These are phyloP conservation scores for Aspergillus udagawae DNA, from an alignment of 2,329 filamentous ascomycete genomes.

Conservation along the genomic window DNA sequence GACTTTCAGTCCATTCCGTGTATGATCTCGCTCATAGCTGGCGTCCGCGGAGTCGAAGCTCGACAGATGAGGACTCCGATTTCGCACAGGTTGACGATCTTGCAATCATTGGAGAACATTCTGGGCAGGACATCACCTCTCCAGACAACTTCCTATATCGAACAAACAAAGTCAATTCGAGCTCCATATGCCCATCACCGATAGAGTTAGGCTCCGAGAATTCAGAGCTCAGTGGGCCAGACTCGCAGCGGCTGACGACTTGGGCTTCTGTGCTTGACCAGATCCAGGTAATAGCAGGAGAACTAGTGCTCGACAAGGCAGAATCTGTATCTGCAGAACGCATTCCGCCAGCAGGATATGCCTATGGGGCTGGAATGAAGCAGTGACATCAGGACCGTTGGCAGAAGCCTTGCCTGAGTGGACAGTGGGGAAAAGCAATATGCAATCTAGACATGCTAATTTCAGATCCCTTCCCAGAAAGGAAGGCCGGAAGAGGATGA, in stretches of 20 bases:
- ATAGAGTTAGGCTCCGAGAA: too few relatives aligned
- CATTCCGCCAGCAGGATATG: neutral
- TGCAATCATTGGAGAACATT: neutral
- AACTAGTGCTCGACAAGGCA: neutral
- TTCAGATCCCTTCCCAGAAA: slow-evolving; percentile 8
- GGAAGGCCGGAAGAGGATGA: slow-evolving; percentile 19
- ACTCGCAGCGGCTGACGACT: neutral
- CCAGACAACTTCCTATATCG: neutral
- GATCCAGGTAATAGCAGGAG: neutral
- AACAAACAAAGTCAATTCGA: neutral
- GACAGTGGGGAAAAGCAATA: neutral
- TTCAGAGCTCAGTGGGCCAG: neutral
- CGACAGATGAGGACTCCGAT: neutral
- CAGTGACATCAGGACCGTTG: neutral
- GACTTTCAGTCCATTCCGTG: neutral
- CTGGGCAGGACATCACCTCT: neutral
- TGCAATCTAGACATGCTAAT: too few relatives aligned
- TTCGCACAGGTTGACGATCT: neutral
- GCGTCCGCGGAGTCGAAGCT: too few relatives aligned
- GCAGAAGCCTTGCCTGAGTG: neutral
- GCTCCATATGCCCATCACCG: neutral
- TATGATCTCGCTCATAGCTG: neutral
- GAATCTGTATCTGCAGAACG: neutral
- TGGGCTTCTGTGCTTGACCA: neutral
- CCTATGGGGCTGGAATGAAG: neutral